These are phyloP conservation scores for Nyctanthes arbortristis DNA, from an alignment of 257 asterid species.

Conservation along the genomic window DNA sequence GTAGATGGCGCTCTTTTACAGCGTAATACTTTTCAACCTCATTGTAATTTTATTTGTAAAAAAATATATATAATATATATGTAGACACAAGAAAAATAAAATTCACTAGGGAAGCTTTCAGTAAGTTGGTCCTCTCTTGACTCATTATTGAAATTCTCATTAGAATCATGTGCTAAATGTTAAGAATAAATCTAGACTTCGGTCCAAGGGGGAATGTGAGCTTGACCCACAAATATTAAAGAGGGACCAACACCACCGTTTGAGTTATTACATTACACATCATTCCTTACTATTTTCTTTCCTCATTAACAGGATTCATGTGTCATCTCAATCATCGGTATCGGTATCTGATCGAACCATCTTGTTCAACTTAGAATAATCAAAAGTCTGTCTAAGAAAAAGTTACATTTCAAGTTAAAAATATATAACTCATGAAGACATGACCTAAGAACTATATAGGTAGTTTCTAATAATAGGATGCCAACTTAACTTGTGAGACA, in stretches of 20 bases:
- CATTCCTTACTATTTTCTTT: slow-evolving; percentile 15
- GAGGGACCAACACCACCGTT: slow-evolving; percentile 28
- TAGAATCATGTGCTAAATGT: neutral
- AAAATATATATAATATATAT: no score
- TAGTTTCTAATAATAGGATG: no score
- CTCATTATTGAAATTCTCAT: neutral
- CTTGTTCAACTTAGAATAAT: no score
- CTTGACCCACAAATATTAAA: slow-evolving; percentile 29
- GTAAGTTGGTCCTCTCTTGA: neutral
- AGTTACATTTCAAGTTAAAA: no score
- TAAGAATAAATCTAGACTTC: neutral
- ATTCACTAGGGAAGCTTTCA: neutral
- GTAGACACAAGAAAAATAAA: no score
- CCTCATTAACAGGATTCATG: slow-evolving; percentile 22
- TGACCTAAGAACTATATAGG: no score
- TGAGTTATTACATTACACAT: slow-evolving; percentile 17
- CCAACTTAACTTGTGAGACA: no score
- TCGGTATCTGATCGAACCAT: no score
- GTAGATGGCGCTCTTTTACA: neutral
- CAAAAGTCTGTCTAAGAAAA: no score
- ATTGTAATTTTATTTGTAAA: no score
- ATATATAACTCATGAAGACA: no score
- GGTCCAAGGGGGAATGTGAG: slow-evolving; percentile 19
- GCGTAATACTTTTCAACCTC: neutral
- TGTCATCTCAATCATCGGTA: no score